Conservation (phyloP, 805 yeast species). For the Candida awuae region DNA sequence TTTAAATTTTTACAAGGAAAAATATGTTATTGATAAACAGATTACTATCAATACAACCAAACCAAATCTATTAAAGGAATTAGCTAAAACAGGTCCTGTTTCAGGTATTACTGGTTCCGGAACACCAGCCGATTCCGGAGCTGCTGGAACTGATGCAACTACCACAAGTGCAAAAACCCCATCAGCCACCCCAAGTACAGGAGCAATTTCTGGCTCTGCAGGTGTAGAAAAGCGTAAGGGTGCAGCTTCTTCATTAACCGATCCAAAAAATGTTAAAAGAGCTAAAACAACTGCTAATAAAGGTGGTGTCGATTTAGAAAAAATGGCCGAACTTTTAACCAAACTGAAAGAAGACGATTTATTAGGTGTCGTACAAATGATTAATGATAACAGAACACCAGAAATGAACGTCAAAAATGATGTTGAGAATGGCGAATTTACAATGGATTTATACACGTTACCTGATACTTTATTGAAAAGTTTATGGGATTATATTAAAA, state of each 20-base stretch:
- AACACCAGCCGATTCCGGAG: background rate
- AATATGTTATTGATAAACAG: conserved; percentile 69
- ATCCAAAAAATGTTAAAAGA: conserved; percentile 40
- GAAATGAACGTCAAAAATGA: conserved; percentile 96
- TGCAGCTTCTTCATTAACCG: conserved; percentile 16
- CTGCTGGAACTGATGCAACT: conserved; percentile 8
- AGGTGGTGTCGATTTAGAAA: conserved; percentile 80
- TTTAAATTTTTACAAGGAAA: conserved; percentile 72
- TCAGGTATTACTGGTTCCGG: conserved; percentile 32
- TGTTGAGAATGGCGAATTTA: conserved; percentile 94
- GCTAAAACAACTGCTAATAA: conserved; percentile 52
- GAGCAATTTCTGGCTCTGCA: too few relatives aligned
- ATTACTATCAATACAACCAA: conserved; percentile 70
- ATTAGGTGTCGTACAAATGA: conserved; percentile 94
- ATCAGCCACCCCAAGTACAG: background rate
- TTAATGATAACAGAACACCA: conserved; percentile 87
- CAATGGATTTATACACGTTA: conserved; percentile 88
- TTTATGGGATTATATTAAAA: conserved; percentile 89
- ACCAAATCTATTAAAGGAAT: conserved; percentile 60
- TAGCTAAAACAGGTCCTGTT: conserved; percentile 76
- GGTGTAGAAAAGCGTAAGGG: conserved; percentile 22
- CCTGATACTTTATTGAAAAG: conserved; percentile 88
- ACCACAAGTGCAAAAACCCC: conserved; percentile 10
- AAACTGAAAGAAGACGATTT: conserved; percentile 87
- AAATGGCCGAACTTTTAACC: conserved; percentile 82